Conservation (phyloP, 768 basidiomycete genomes). For the Panellus pusillus region DNA sequence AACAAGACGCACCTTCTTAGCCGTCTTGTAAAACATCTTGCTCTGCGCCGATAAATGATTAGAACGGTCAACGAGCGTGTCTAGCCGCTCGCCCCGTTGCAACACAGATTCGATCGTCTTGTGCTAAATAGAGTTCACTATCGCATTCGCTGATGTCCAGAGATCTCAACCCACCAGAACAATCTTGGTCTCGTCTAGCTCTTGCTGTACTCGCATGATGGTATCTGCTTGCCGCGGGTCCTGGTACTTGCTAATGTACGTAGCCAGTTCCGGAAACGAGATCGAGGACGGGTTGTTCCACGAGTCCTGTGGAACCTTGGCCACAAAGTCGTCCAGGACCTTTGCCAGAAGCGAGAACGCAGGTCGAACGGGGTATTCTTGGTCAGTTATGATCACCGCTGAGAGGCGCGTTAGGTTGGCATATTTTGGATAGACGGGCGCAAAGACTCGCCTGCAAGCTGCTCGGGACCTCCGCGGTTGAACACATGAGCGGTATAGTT, state of each 20-base stretch:
- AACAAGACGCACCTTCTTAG: slow-evolving; percentile 79
- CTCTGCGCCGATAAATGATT: slow-evolving; percentile 84
- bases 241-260: slow-evolving; percentile 90
- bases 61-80: slow-evolving; percentile 93
- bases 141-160: slow-evolving; percentile 3
- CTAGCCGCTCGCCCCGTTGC: slow-evolving; percentile 93
- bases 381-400: slow-evolving; percentile 93
- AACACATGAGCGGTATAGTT: slow-evolving; percentile 92
- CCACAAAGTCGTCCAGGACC: slow-evolving; percentile 87
- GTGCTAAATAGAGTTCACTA: slow-evolving; percentile 57
- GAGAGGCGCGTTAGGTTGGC: slow-evolving; percentile 10
- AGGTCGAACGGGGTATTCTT: slow-evolving; percentile 95
- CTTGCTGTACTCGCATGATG: slow-evolving; percentile 97
- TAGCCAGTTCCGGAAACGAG: slow-evolving; percentile 73
- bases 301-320: slow-evolving; percentile 72
- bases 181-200: slow-evolving; percentile 99
- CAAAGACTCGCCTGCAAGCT: slow-evolving; percentile 68
- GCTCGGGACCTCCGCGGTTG: slow-evolving; percentile 83
- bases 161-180: slow-evolving; percentile 65
- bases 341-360: slow-evolving; percentile 95
- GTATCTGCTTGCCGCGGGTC: slow-evolving; percentile 96
- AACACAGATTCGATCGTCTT: slow-evolving; percentile 99
- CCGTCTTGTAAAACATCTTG: slow-evolving; percentile 99
- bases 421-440: neutral
- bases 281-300: slow-evolving; percentile 67